Evolutionary conservation across 1,284 basidiomycete species (phyloP), one percentile per base, ranked within the genome.

Genomic region (Sparassis latifolia): DNA sequence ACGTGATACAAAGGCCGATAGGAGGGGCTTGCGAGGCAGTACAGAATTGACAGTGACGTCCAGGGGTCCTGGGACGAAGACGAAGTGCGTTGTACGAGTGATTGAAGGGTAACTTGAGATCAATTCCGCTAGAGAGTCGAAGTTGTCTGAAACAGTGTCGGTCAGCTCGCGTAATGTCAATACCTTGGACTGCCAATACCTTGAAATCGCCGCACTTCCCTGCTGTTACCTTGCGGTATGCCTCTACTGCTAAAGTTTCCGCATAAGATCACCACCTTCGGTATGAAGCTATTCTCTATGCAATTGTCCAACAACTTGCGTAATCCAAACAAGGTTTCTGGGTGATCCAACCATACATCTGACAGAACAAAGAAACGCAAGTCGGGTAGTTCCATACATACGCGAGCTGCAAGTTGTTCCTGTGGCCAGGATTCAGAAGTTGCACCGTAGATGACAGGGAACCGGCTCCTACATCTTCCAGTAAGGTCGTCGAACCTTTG

Each of bases 361-460:
- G 95, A 98, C 31, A 99, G 77, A 56, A 98, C 84, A 65, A 97
- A 92, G 71, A 99, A 94, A 46, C 92, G 82, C n/a, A 91, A 71
- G 51, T 92, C 84, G 6, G 82, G 69, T 33, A 87, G 70, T 46
- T 90, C 86, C 55, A 80, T 74, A 49, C 74, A 75, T 48, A 89
- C 69, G n/a, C 83, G 80, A 39, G 71, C 66, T 20, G 78, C 69
- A 56, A 83, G 76, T 65, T 82, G 76, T 42, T 73, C 71, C 87
- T 89, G 55, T 5, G 41, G 20, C 20, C 20, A 20, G 20, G 20
- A 20, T 20, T 20, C 20, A 20, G 20, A 20, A 20, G 20, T 20
- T 20, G 20, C 20, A 20, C 20, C 20, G 20, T 20, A 20, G 20
- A 20, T 20, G 20, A 20, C 20, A 20, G 20, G 20, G 20, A 20